Evolutionary conservation across 129 eudicot species (phyloP).

Genomic region (Logfia minima): DNA sequence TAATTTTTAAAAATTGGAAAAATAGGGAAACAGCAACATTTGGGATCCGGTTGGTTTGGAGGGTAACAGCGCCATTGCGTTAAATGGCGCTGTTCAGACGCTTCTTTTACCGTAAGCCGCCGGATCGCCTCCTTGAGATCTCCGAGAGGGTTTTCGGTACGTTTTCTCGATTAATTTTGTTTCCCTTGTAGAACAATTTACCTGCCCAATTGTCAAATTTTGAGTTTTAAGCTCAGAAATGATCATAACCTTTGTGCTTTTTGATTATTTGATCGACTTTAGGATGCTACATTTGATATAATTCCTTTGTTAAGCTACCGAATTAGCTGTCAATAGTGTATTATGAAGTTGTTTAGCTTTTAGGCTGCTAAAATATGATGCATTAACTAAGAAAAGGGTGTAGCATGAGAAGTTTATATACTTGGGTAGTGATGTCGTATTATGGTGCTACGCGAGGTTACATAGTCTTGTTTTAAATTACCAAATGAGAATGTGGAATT

Average conservation of each 20-base stretch:
- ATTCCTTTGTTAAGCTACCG: slow-evolving; percentile 20
- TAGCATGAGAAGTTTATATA: background rate
- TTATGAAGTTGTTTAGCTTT: slow-evolving; percentile 15
- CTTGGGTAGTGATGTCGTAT: background rate
- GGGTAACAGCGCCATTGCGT: slow-evolving; percentile 77
- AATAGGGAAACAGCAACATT: slow-evolving; percentile 35
- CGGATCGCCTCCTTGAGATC: slow-evolving; percentile 98
- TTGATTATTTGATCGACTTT: background rate
- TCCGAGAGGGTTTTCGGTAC: slow-evolving; percentile 89
- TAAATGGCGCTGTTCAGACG: slow-evolving; percentile 99
- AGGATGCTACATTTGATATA: slow-evolving; percentile 17
- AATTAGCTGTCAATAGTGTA: slow-evolving; percentile 20
- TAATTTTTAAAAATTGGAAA: slow-evolving; percentile 17
- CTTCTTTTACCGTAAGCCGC: slow-evolving; percentile 92
- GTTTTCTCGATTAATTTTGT: slow-evolving; percentile 12
- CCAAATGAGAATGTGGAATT: background rate
- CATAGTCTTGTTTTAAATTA: no score
- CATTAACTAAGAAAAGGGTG: background rate
- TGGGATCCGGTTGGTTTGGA: slow-evolving; percentile 67
- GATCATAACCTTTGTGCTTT: background rate
- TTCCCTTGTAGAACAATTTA: background rate
- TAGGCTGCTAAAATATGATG: background rate
- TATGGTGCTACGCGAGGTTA: background rate
- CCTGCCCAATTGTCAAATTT: background rate
- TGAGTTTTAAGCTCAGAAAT: slow-evolving; percentile 6